Evolutionary conservation across 495 filamentous ascomycete species (phyloP), one percentile per base, ranked within the genome.

Genomic region (Delitschia confertaspora): DNA sequence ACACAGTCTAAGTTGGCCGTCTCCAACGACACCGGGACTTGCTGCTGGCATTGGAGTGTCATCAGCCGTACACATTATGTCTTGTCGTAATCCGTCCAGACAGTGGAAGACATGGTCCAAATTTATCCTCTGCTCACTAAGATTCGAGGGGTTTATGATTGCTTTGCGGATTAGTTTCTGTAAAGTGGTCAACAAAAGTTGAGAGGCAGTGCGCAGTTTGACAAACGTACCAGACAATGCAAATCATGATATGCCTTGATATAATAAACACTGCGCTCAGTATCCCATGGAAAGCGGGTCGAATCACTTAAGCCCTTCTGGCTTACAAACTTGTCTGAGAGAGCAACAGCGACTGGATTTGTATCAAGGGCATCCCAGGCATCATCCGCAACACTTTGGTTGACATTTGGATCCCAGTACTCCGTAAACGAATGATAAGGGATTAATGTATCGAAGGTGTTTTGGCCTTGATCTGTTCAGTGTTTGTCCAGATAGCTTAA

Each of bases 291-390:
- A 32, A 50, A 55, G 6, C 27, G 40, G 2, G 33, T 31, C 1
- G 46, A 50, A 17, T 16, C n/a, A 4, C n/a, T 14, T 21, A 55
- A 38, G 4, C 42, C 40, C 10, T 30, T 20, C 25, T 50, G 9
- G 11, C 40, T 31, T n/a, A 22, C 46, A 27, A 18, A 40, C 3
- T 46, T 31, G 16, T 55, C 35, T 20, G 17, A 24, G 2, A 55
- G 35, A 3, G 51, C 46, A n/a, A 55, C 22, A 17, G 46, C 47
- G 6, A 50, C 32, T 6, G 35, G 46, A 18, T 38, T 42, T 4
- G 42, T 55, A 24, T 55, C 41, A 3, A 55, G 30, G 7, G 14
- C 41, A 14, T 55, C 46, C 51, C 51, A 55, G 2, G 45, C 37
- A 7, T 29, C 35, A 22, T 55, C 32, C 11, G 35, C 18, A 14